Evolutionary conservation across 768 basidiomycete species (phyloP).

Genomic region (Artomyces pyxidatus): DNA sequence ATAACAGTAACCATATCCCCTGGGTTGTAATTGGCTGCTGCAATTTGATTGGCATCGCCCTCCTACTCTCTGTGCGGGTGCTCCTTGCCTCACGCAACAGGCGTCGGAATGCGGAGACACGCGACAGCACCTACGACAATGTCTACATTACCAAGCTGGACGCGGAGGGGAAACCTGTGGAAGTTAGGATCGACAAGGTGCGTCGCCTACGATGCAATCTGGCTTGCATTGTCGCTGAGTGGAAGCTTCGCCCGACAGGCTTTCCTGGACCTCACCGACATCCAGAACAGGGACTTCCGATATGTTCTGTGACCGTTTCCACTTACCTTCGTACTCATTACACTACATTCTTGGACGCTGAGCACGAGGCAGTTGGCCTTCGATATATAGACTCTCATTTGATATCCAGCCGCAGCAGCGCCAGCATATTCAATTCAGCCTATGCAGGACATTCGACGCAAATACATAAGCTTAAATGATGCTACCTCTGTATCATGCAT

Average conservation of each 20-base stretch:
- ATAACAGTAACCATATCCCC: slow-evolving; percentile 57
- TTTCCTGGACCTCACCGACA: slow-evolving; percentile 67
- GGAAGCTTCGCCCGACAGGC: slow-evolving; percentile 36
- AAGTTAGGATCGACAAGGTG: slow-evolving; percentile 63
- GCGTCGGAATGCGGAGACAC: slow-evolving; percentile 48
- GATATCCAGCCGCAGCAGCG: no score
- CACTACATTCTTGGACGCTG: no score
- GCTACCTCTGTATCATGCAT: no score
- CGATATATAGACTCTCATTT: no score
- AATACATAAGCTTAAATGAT: no score
- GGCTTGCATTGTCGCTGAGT: slow-evolving; percentile 4
- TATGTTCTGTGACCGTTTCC: slow-evolving; percentile 71
- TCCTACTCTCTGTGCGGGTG: slow-evolving; percentile 42
- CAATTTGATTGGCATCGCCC: slow-evolving; percentile 42
- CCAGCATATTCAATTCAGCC: no score
- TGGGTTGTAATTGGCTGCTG: slow-evolving; percentile 72
- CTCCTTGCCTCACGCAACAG: slow-evolving; percentile 54
- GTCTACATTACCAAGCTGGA: slow-evolving; percentile 47
- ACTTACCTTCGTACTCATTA: no score
- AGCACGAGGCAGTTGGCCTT: no score
- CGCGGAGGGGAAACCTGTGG: slow-evolving; percentile 44
- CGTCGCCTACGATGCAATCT: slow-evolving; percentile 3
- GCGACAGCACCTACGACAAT: slow-evolving; percentile 47
- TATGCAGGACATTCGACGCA: no score
- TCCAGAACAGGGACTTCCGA: slow-evolving; percentile 64